Evolutionary conservation across 2,329 filamentous ascomycete genomes (phyloP), one percentile per base, ranked within the genome.

Genomic region (Didymella glomerata): DNA sequence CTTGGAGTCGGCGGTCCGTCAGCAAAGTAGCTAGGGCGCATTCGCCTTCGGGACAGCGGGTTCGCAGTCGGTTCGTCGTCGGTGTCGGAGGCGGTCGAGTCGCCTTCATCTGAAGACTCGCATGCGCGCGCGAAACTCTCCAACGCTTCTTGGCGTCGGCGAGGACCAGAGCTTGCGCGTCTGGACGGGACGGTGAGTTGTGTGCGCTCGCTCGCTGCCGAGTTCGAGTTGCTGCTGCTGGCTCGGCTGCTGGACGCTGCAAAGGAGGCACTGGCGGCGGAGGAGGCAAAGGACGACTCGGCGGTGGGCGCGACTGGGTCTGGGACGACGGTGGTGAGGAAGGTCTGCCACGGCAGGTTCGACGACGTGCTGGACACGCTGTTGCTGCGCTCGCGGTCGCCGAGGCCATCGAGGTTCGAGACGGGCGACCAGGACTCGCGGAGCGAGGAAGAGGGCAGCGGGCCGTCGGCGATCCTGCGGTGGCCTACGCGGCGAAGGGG

Each of bases 221-320:
- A 77, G 48, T 76, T 82, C 47, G 82, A 79, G 27, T 80, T 82
- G 2, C 81, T 84, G 60, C 78, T 78, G 20, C 82, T 81, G 0
- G 85, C 84, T 44, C 70, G 72, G 32, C 74, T 76, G 65, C 69
- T 74, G 18, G 72, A 77, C 28, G 75, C 72, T 32, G 77, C 76
- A 53, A 81, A 82, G 0, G 84, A 84, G 13, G 81, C 81, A 38
- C 83, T 82, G 4, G 84, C 80, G n/a, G 81, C 80, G 1, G 83
- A 83, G 10, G 91, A 93, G 0, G 88, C 85, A 74, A 97, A 97
- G 0, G 93, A 97, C 1, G 92, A 93, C 28, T 90, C 87, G 2
- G 87, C 86, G 67, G 90, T 96, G 0, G 93, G 92, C 2, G 91
- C 85, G 61, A 91, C 89, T 16, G 90, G 88, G 74, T 97, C 93